Base-by-base conservation (phyloP, 225 moss, liverwort and hornwort genomes). In the Lunularia cruciata region DNA sequence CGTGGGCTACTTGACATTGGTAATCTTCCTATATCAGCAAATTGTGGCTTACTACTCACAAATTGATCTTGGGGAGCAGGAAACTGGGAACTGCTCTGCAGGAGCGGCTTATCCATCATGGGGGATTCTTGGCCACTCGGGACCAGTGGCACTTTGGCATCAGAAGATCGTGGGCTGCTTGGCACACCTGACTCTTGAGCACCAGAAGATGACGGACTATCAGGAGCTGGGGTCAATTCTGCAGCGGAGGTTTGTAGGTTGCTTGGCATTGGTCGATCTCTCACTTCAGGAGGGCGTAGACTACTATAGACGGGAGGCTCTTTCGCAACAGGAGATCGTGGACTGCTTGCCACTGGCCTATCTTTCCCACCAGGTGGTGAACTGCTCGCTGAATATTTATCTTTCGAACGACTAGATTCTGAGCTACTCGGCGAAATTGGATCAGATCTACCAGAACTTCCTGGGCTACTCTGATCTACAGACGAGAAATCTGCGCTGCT, bases 401-500 rank as follows among this genome's bases (percentile, higher is more conserved):
- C 0, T 51, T 6, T 26, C 8, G 25, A 13, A 57, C 30, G 1
- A 32, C 31, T 16, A 33, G 31, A 25, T 31, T 39, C 22, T 23
- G 61, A 15, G 25, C 1, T 30, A 32, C 45, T 40, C 5, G 64
- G 45, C 4, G 45, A 45, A 13, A 16, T 15, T 12, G 33, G 11
- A 31, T 31, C 47, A 31, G 27, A 30, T 65, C 47, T 62, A 37
- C 34, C 10, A 47, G 63, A 61, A 40, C 30, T 36, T 13, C 33
- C 19, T 0, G 52, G 13, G 54, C 60, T 72, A 51, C 65, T 67
- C 25, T 35, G 47, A n/a, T n/a, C n/a, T 6, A 12, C 33, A 6
- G 46, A 47, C 14, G 65, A 47, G 5, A 19, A 32, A 15, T 45
- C 64, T 45, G 27, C 64, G 32, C 22, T 52, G 42, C 47, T 65